phyloP scores from a whole-genome alignment of 768 basidiomycete genomes.

The Boletales sp. region DNA sequence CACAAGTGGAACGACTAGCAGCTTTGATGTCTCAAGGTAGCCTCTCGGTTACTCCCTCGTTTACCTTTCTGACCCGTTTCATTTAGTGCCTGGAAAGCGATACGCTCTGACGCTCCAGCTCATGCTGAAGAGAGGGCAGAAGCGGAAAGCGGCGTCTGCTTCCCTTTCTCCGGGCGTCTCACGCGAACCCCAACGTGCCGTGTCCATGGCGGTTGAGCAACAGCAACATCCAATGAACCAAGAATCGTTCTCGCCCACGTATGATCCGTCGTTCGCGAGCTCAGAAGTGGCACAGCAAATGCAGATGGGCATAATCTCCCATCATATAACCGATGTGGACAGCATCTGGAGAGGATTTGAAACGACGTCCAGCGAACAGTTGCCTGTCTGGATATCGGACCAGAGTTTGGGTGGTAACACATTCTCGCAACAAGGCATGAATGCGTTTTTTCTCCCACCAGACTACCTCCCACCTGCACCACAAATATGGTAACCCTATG shows the following conservation, averaged over 20 bases:
- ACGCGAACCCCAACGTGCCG: slow-evolving; percentile 51
- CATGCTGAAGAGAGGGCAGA: slow-evolving; percentile 78
- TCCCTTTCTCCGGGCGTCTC: slow-evolving; percentile 60
- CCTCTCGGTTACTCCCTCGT: slow-evolving; percentile 19
- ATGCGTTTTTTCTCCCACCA: slow-evolving; percentile 75
- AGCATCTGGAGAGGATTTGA: slow-evolving; percentile 77
- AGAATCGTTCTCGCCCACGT: slow-evolving; percentile 56
- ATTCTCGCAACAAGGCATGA: slow-evolving; percentile 79
- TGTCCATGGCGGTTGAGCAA: slow-evolving; percentile 46
- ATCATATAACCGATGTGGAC: slow-evolving; percentile 42
- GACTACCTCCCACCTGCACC: slow-evolving; percentile 70
- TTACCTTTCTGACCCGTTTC: slow-evolving; percentile 6
- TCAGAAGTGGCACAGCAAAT: slow-evolving; percentile 32
- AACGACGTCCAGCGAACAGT: slow-evolving; percentile 64
- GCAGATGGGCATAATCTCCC: slow-evolving; percentile 28
- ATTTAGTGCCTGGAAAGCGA: slow-evolving; percentile 83
- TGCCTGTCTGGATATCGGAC: slow-evolving; percentile 86
- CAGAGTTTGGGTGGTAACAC: slow-evolving; percentile 73
- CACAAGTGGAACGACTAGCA: slow-evolving; percentile 75
- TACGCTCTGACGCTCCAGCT: slow-evolving; percentile 88
- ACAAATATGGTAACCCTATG: slow-evolving; percentile 65
- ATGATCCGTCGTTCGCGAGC: slow-evolving; percentile 41
- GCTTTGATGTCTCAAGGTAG: slow-evolving; percentile 75
- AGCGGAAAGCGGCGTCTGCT: slow-evolving; percentile 50
- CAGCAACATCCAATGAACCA: slow-evolving; percentile 34